Evolutionary conservation across 192 early-diverging fungal species (phyloP).

Genomic region (Coemansia furcata): DNA sequence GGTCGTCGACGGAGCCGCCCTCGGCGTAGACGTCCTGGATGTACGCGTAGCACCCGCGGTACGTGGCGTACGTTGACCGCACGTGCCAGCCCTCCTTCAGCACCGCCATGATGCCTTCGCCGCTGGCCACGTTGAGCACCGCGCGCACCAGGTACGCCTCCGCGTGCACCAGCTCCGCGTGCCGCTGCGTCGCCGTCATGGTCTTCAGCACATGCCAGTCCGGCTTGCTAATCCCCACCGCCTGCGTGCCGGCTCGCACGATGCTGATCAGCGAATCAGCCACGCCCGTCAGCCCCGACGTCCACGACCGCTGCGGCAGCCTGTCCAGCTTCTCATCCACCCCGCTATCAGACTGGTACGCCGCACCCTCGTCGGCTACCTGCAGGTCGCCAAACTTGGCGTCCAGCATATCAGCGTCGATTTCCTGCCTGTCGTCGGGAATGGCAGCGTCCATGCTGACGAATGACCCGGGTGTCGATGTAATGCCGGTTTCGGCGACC

Average conservation of each 20-base stretch:
- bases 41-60: conserved; percentile 59
- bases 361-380: background rate
- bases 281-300: conserved; percentile 29
- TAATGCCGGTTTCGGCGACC: background rate
- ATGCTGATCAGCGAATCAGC: conserved; percentile 45
- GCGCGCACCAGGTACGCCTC: conserved; percentile 74
- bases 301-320: conserved; percentile 34
- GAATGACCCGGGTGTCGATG: conserved; percentile 6
- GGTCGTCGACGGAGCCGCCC: conserved; percentile 69
- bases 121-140: conserved; percentile 68
- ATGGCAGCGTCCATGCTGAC: conserved; percentile 15
- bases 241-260: conserved; percentile 40
- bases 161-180: conserved; percentile 76
- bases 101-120: conserved; percentile 72
- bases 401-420: conserved; percentile 23
- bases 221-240: conserved; percentile 33
- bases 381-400: conserved; percentile 33
- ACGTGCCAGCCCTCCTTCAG: conserved; percentile 78
- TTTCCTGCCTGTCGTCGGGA: background rate
- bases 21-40: conserved; percentile 53
- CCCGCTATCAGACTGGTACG: background rate
- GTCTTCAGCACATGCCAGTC: conserved; percentile 31
- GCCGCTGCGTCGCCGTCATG: conserved; percentile 39
- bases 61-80: conserved; percentile 64
- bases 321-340: background rate